Percentiles rank a stretch among this genome's conserved stretches.
These are phyloP conservation scores for Barnettozyma populi DNA, from an alignment of 805 yeast species.

Conservation along the genomic window DNA sequence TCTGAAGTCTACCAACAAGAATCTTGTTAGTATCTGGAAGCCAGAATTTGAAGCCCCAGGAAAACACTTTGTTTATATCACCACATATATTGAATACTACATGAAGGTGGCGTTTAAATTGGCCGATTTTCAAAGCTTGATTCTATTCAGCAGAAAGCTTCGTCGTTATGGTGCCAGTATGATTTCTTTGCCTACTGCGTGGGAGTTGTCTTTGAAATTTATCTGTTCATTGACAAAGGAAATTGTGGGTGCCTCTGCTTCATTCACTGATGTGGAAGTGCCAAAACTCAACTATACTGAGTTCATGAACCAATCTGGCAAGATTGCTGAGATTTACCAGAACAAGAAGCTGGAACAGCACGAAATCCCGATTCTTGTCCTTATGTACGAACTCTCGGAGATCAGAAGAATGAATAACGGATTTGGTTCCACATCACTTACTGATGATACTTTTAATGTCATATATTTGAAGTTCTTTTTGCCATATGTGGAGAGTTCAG, in stretches of 20 bases:
- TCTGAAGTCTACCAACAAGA: constrained; percentile 61
- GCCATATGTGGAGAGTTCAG: constrained; percentile 2
- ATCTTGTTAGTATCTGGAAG: constrained; percentile 84
- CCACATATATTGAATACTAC: constrained; percentile 60
- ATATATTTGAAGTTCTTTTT: constrained; percentile 48
- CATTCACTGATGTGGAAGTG: constrained; percentile 48
- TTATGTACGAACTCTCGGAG: constrained; percentile 49
- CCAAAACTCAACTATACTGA: constrained; percentile 38
- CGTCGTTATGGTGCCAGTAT: constrained; percentile 74
- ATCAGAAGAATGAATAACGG: constrained; percentile 73
- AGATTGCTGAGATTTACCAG: constrained; percentile 23
- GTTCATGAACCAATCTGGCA: constrained; percentile 36
- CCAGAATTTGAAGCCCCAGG: constrained; percentile 92
- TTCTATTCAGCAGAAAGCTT: constrained; percentile 62
- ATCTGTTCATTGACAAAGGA: constrained; percentile 48
- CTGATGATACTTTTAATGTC: constrained; percentile 68
- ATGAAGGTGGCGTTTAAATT: constrained; percentile 48
- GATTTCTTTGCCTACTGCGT: constrained; percentile 55
- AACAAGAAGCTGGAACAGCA: constrained; percentile 32
- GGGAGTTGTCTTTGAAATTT: constrained; percentile 56
- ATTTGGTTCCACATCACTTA: constrained; percentile 67
- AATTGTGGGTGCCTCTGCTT: constrained; percentile 36
- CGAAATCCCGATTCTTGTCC: constrained; percentile 35
- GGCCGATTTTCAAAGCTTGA: constrained; percentile 54
- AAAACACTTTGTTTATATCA: constrained; percentile 76